Evolutionary conservation across 2,329 filamentous ascomycete genomes (phyloP), one percentile per base, ranked within the genome.

Genomic region (Colletotrichum nymphaeae): DNA sequence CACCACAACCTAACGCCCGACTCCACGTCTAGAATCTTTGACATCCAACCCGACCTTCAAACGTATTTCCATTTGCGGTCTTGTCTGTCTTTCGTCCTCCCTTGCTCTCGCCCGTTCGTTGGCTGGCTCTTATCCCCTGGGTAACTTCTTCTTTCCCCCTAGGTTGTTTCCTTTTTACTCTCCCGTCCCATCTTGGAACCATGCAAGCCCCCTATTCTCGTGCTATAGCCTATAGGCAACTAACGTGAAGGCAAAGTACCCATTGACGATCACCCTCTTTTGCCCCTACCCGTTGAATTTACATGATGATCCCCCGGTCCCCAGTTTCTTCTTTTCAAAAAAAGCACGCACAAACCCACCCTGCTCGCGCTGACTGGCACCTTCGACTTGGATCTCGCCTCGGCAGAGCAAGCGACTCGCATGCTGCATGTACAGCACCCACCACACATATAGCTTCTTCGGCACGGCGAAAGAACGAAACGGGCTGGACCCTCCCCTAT

Each of bases 331-430:
- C 37, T 30, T 53, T 19, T 16, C 26, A 26, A 22, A 72, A 72
- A 42, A 70, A 65, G 37, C 24, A 64, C 55, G 60, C 66, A 73
- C 66, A 63, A 19, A 32, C 70, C 55, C 62, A 63, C 53, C 14
- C 32, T 19, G 32, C 58, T 49, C 49, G 62, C 67, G 62, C 67
- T 49, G 19, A 22, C 42, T 49, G 42, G 19, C 8, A 49, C 35
- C 28, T 64, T 70, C 46, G 22, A 69, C 67, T 71, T 66, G 71
- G 62, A 6, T 71, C 37, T 73, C 28, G 71, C 70, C 67, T 73
- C 62, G 67, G 67, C 16, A 65, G 37, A 35, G 42, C 60, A 58
- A 46, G 55, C 49, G 30, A 56, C 59, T 70, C 67, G 59, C 70
- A 49, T 65, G 46, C 42, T 49, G 28, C 46, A 63, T 53, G 26